Percentiles rank a stretch among this genome's conserved stretches.
Conservation (phyloP, 2,329 filamentous ascomycete species). For the Cryoendolithus antarcticus region DNA sequence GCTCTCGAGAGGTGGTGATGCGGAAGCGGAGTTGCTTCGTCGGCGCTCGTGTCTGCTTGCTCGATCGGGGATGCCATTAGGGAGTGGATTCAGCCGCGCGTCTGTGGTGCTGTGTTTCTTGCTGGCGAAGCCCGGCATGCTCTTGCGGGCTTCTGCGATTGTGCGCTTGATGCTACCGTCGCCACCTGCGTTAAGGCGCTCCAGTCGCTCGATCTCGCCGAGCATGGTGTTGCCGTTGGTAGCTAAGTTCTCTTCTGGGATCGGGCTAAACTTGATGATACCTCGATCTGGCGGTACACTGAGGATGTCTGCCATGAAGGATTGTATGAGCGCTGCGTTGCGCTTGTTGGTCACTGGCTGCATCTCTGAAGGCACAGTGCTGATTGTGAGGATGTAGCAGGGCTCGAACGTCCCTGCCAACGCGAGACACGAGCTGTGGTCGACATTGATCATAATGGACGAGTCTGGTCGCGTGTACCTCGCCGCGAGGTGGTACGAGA, state of each 20-base stretch:
- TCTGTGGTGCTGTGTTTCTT: conserved; percentile 10
- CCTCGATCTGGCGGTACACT: conserved; percentile 55
- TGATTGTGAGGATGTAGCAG: conserved; percentile 66
- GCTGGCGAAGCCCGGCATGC: conserved; percentile 13
- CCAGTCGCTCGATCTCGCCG: conserved; percentile 52
- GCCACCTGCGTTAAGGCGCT: conserved; percentile 30
- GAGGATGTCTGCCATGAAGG: conserved; percentile 59
- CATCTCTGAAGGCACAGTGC: conserved; percentile 55
- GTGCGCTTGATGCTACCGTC: conserved; percentile 30
- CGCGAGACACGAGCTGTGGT: conserved; percentile 62
- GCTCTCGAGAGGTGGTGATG: conserved; percentile 4
- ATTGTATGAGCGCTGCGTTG: conserved; percentile 65
- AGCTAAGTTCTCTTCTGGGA: conserved; percentile 60
- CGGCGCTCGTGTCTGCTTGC: too few relatives aligned
- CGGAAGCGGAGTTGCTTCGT: background rate
- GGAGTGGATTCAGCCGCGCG: too few relatives aligned
- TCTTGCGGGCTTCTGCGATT: conserved; percentile 18
- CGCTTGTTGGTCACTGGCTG: conserved; percentile 67
- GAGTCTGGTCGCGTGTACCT: conserved; percentile 64
- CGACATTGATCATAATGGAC: conserved; percentile 63
- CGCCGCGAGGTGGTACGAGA: conserved; percentile 60
- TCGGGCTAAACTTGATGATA: conserved; percentile 57
- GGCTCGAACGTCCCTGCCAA: conserved; percentile 66
- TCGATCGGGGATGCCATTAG: too few relatives aligned
- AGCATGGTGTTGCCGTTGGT: conserved; percentile 58